Conservation (phyloP, 371 early-diverging fungal genomes). For the Lichtheimia ornata region DNA sequence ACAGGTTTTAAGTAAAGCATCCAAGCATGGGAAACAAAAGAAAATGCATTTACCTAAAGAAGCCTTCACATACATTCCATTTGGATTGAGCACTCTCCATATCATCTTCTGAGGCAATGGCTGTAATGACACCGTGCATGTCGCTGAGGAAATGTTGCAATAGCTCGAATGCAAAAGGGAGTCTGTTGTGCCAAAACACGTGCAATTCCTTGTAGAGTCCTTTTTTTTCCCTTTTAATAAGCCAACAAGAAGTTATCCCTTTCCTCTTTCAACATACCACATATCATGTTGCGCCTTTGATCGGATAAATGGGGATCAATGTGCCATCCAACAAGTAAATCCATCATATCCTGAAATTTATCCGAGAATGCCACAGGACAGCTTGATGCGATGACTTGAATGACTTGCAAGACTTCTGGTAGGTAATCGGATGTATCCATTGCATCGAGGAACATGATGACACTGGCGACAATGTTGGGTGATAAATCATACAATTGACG, state of each 20-base stretch:
- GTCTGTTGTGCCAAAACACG: conserved; percentile 28
- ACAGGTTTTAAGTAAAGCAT: not conserved
- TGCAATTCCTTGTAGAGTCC: conserved; percentile 6
- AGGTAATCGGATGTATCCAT: conserved; percentile 41
- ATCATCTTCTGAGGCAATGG: conserved; percentile 8
- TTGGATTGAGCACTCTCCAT: conserved; percentile 8
- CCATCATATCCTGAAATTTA: conserved; percentile 61
- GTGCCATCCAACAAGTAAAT: conserved; percentile 72
- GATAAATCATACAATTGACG: conserved; percentile 15
- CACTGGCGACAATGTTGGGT: conserved; percentile 14
- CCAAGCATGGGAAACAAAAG: not conserved
- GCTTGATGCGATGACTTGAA: conserved; percentile 24
- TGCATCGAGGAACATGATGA: conserved; percentile 40
- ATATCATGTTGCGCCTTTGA: conserved; percentile 36
- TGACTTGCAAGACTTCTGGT: conserved; percentile 25
- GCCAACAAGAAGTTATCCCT: no score
- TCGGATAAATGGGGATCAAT: conserved; percentile 53
- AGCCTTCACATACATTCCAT: conserved; percentile 22
- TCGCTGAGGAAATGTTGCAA: conserved; percentile 55
- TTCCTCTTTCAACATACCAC: conserved; percentile 30
- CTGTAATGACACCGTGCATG: conserved; percentile 17
- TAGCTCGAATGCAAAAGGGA: conserved; percentile 44
- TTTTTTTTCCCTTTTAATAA: no score
- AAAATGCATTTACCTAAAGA: conserved; percentile 22
- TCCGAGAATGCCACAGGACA: conserved; percentile 31